Evolutionary conservation across 176 grass and related monocot species (phyloP).

Genomic region (Olyra latifolia): DNA sequence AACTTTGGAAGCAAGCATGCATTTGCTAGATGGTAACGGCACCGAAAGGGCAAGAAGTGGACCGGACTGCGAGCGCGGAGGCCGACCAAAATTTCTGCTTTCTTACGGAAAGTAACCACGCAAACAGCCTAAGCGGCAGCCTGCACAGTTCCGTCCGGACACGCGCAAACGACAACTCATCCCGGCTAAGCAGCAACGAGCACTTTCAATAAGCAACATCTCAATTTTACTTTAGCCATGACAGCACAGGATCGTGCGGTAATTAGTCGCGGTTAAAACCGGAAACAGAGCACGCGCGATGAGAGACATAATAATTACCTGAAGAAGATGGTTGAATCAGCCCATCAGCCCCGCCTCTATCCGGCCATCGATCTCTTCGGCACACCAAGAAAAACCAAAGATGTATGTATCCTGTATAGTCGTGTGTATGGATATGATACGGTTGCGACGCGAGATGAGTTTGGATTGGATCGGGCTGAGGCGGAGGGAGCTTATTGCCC

Average conservation of each 20-base stretch:
- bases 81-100: conserved; percentile 31
- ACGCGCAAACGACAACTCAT: conserved; percentile 35
- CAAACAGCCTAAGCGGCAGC: background rate
- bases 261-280: background rate
- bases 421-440: background rate
- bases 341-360: conserved; percentile 22
- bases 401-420: background rate
- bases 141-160: conserved; percentile 11
- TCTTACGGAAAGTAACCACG: conserved; percentile 17
- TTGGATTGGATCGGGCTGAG: background rate
- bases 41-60: conserved; percentile 57
- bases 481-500: conserved; percentile 13
- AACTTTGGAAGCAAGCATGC: conserved; percentile 4
- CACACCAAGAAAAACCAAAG: conserved; percentile 40
- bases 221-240: background rate
- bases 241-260: background rate
- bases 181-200: background rate
- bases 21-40: conserved; percentile 42
- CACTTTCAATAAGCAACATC: background rate
- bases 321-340: background rate
- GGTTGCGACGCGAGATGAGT: background rate
- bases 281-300: background rate
- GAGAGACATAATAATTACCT: conserved; percentile 39
- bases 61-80: conserved; percentile 34
- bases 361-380: conserved; percentile 48